These are phyloP conservation scores for Tanozyma kutaoensis DNA, from an alignment of 805 yeast species.

Conservation along the genomic window DNA sequence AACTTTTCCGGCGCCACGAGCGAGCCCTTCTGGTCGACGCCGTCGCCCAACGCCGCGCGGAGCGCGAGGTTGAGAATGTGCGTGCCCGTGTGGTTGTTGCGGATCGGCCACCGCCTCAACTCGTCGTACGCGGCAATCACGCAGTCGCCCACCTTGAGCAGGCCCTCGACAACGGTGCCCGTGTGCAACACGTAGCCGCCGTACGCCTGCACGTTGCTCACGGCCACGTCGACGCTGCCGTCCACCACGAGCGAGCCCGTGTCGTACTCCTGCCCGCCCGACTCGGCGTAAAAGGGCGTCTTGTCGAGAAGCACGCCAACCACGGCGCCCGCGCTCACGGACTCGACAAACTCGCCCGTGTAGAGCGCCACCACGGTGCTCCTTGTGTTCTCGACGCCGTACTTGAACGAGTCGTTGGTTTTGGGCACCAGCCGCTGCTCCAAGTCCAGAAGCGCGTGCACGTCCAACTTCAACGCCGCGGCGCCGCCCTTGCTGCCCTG, in stretches of 20 bases:
- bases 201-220: slow-evolving; percentile 81
- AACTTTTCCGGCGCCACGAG: slow-evolving; percentile 90
- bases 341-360: slow-evolving; percentile 49
- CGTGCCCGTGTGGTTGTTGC: slow-evolving; percentile 98
- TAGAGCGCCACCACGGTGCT: slow-evolving; percentile 63
- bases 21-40: slow-evolving; percentile 92
- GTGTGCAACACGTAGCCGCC: slow-evolving; percentile 96
- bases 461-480: slow-evolving; percentile 68
- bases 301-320: slow-evolving; percentile 75
- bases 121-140: slow-evolving; percentile 86
- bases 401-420: slow-evolving; percentile 77
- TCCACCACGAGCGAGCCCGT: slow-evolving; percentile 88
- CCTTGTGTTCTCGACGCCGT: slow-evolving; percentile 53
- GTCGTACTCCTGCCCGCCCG: slow-evolving; percentile 98
- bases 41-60: slow-evolving; percentile 74
- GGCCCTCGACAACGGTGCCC: slow-evolving; percentile 73
- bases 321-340: slow-evolving; percentile 29
- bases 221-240: slow-evolving; percentile 77
- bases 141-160: slow-evolving; percentile 48
- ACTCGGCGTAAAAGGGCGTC: slow-evolving; percentile 96
- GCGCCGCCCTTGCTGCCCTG: slow-evolving; percentile 49
- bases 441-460: slow-evolving; percentile 72
- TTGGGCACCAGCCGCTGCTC: slow-evolving; percentile 51
- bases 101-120: slow-evolving; percentile 88
- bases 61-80: slow-evolving; percentile 86